Base-by-base conservation (phyloP, 257 asterid species). In the Przewalskia tangutica region DNA sequence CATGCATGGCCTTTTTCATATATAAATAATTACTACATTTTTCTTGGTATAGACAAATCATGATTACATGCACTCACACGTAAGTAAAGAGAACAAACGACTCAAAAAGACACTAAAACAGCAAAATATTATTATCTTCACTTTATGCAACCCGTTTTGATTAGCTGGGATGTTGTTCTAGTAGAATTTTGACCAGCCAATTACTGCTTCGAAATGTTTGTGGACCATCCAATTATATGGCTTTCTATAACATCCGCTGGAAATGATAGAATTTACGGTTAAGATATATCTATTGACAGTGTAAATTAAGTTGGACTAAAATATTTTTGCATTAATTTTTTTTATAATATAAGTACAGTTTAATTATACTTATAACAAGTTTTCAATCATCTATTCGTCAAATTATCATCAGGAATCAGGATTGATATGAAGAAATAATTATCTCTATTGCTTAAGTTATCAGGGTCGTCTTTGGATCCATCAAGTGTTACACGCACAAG, bases 221-320 rank as follows among this genome's bases (percentile, higher is more conserved):
- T 84, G 89, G 91, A 84, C 90, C 86, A 83, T 55, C 77, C 84
- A 81, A 73, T 27, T 59, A 59, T 77, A 78, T 81, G 46, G 64
- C 53, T 84, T 73, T 59, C 68, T 64, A 44, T 44, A 40, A 12
- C 55, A 34, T 66, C 50, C 44, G 40, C 34, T 62, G 17, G 59
- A 78, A 58, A 40, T 12, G 70, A 68, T 27, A 79, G 42, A 81
- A 75, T 13, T 54, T 59, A 81, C 1, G 4, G 16, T 12, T 51
- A 51, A 51, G 42, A 38, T 38, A 38, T 38, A 6, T 38, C 5
- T 5, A 38, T 2, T 38, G 32, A 40, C 44, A 40, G 44, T 40
- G 6, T 51, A 12, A 51, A 51, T 51, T 13, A 53, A 13, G 7
- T 53, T 53, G 17, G 17, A 53, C 5, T 53, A 3, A 9, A 10